phyloP scores from a whole-genome alignment of 345 rosid genomes.

The Diplotaxis tenuifolia region DNA sequence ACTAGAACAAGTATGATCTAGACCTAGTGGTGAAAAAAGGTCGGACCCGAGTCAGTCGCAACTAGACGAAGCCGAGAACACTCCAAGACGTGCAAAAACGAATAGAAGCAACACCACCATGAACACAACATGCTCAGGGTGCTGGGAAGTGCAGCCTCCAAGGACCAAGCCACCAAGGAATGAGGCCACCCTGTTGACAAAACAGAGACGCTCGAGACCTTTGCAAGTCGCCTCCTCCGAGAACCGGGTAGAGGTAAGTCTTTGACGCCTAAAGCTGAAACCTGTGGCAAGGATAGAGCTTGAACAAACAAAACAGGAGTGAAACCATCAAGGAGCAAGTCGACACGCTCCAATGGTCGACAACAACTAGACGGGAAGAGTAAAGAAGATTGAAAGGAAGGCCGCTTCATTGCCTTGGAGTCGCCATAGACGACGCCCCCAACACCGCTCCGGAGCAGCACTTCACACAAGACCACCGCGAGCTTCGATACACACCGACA shows the following conservation, averaged over 20 bases:
- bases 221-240: not conserved
- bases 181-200: not conserved
- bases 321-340: not conserved
- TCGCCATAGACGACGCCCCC: no score
- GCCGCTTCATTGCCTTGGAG: no score
- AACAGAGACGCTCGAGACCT: not conserved
- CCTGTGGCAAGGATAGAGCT: not conserved
- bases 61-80: not conserved
- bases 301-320: not conserved
- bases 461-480: no score
- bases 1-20: no score
- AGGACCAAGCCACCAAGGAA: not conserved
- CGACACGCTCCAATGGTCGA: not conserved
- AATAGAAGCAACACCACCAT: not conserved
- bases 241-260: not conserved
- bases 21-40: not conserved
- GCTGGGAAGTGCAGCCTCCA: not conserved
- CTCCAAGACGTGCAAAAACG: not conserved
- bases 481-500: no score
- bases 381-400: no score
- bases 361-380: not conserved
- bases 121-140: not conserved
- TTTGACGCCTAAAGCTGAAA: not conserved
- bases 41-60: not conserved
- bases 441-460: no score